Conservation (phyloP, 2,329 filamentous ascomycete genomes). For the Paramyrothecium sp. region DNA sequence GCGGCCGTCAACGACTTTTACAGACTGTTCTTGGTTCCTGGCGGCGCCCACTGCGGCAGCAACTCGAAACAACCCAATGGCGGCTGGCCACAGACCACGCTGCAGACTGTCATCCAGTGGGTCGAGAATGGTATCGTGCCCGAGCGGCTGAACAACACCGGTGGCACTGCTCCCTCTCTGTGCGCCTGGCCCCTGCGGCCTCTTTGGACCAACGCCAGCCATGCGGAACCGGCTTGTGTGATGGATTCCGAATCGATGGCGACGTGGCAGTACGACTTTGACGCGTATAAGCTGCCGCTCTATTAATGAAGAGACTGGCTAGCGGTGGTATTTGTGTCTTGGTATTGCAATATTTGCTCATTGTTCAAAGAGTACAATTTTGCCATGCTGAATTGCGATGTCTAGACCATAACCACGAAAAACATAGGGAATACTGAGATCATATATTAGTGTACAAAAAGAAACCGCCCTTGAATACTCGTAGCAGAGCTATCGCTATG, state of each 20-base stretch:
- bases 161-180: slow-evolving; percentile 31
- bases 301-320: too few species aligned
- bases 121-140: slow-evolving; percentile 48
- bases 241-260: neutral
- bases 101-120: slow-evolving; percentile 48
- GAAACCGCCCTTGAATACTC: too few species aligned
- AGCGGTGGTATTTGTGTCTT: too few species aligned
- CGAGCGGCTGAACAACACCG: slow-evolving; percentile 37
- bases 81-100: slow-evolving; percentile 40
- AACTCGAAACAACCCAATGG: slow-evolving; percentile 38
- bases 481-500: too few species aligned
- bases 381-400: too few species aligned
- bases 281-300: slow-evolving; percentile 9
- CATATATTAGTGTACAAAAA: too few species aligned
- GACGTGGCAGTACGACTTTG: slow-evolving; percentile 1
- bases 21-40: slow-evolving; percentile 38
- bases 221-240: neutral
- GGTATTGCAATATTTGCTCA: too few species aligned
- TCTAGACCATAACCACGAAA: too few species aligned
- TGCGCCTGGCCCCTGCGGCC: slow-evolving; percentile 43
- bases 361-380: too few species aligned
- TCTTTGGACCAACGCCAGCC: slow-evolving; percentile 24
- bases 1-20: slow-evolving; percentile 47
- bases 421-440: too few species aligned
- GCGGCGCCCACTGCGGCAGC: slow-evolving; percentile 47